Conservation (phyloP, 805 yeast species). For the Blastobotrys mokoenaii region DNA sequence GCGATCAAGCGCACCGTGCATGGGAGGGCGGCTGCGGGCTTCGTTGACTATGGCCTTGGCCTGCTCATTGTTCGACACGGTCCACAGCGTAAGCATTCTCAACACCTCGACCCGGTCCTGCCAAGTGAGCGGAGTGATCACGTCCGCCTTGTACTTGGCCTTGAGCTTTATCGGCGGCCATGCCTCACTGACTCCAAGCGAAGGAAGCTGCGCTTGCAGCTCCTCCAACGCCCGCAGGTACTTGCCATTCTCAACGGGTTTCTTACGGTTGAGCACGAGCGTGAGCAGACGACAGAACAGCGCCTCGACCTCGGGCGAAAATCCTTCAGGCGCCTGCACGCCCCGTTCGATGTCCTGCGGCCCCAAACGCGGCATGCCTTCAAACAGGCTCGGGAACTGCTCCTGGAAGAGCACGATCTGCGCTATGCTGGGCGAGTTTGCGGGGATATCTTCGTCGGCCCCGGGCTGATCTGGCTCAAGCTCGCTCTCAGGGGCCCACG, state of each 20-base stretch:
- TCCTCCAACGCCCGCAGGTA: constrained; percentile 33
- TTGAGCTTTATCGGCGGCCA: constrained; percentile 19
- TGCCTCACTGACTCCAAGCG: constrained; percentile 22
- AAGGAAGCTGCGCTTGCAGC: constrained; percentile 22
- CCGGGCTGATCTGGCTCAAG: constrained; percentile 22
- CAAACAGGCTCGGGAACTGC: constrained; percentile 23
- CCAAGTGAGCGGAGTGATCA: constrained; percentile 26
- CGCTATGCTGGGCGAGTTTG: constrained; percentile 23
- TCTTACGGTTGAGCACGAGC: constrained; percentile 33
- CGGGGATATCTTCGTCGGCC: constrained; percentile 11
- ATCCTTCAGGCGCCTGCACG: constrained; percentile 9
- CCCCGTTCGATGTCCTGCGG: constrained; percentile 37
- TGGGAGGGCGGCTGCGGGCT: constrained; percentile 2
- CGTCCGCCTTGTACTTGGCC: constrained; percentile 8
- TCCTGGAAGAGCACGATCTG: constrained; percentile 24
- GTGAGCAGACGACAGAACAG: constrained; percentile 29
- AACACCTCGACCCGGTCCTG: constrained; percentile 28
- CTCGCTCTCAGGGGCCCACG: constrained; percentile 17
- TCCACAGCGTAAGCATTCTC: constrained; percentile 27
- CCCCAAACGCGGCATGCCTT: constrained; percentile 27
- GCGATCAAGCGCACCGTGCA: constrained; percentile 15
- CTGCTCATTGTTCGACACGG: constrained; percentile 24
- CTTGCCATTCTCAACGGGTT: constrained; percentile 30
- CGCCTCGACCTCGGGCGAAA: constrained; percentile 23
- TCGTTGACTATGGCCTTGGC: constrained; percentile 12